Conservation (phyloP, 805 yeast genomes). For the Wickerhamiella slavikovae region DNA sequence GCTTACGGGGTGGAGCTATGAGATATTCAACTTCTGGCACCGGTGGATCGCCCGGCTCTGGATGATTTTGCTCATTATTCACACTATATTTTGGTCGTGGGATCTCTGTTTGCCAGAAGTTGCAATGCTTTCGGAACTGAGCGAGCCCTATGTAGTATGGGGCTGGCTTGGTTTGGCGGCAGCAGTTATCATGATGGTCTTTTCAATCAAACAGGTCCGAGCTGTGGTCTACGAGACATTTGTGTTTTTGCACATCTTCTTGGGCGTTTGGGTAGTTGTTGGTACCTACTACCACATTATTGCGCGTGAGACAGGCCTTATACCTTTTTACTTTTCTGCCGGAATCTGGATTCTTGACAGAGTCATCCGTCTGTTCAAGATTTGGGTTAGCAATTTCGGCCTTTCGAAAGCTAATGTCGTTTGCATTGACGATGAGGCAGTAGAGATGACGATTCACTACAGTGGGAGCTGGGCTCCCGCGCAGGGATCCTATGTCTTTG, state of each 20-base stretch:
- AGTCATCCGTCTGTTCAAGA: conserved; percentile 30
- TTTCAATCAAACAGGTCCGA: too few relatives aligned
- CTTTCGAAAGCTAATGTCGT: conserved; percentile 1
- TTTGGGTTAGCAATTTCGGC: conserved; percentile 14
- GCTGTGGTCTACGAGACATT: conserved; percentile 39
- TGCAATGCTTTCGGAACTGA: too few relatives aligned
- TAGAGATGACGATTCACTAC: conserved; percentile 12
- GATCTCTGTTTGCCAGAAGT: conserved; percentile 22
- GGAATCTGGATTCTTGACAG: conserved; percentile 58
- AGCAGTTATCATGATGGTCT: conserved; percentile 23
- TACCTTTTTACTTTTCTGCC: conserved; percentile 27
- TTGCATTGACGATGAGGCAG: conserved; percentile 17
- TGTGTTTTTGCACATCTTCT: conserved; percentile 30
- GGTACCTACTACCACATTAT: conserved; percentile 36
- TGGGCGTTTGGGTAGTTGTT: conserved; percentile 32
- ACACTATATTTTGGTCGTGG: conserved; percentile 22
- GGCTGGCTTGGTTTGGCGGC: conserved; percentile 23
- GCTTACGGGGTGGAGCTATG: conserved; percentile 37
- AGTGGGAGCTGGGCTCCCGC: background rate
- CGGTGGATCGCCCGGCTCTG: conserved; percentile 28
- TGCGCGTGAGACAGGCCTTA: conserved; percentile 4
- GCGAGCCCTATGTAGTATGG: too few relatives aligned
- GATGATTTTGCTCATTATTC: conserved; percentile 23
- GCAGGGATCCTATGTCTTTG: conserved; percentile 6
- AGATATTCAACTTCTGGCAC: conserved; percentile 41